Base-by-base conservation (phyloP, 148 eudicot genomes). In the Camellia sinensis region DNA sequence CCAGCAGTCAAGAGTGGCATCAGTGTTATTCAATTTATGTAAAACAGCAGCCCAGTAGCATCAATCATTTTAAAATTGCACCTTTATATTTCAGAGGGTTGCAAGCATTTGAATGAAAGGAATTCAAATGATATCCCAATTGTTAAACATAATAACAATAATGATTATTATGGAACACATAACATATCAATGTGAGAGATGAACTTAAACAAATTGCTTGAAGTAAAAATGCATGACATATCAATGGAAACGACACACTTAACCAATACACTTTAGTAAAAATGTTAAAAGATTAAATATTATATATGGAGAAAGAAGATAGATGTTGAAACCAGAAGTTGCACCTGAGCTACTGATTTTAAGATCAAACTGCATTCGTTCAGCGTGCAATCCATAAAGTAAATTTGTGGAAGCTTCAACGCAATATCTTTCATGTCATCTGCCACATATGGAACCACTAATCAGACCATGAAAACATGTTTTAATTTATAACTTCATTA, bases 291-390 rank as follows among this genome's bases (percentile, higher is more conserved):
- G 12, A 21, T 18, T 50, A 50, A 78, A 9, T 14, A 61, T 17
- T n/a, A 48, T 74, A 21, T 8, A 29, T 12, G 46, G 12, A 19
- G 1, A 29, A 29, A 65, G n/a, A 57, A 67, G 56, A 21, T 59
- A 57, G 43, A 37, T 52, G 80, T 50, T 21, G 56, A 66, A 7
- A 53, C 50, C 40, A 57, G 66, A 75, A 75, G 67, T 76, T 80
- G 46, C 75, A 95, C 98, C 94, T 91, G 92, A 76, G 80, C 74
- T 54, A 65, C 50, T 75, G 94, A 82, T 82, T 81, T 91, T 67
- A 93, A 83, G 83, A 93, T 88, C 84, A 87, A 79, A 77, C 97
- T 88, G 86, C 98, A 95, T 50, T 95, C 98, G 72, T 93, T 95
- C 75, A 78, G 52, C 19, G 92, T 89, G 85, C 98, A 95, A 81